Evolutionary conservation across 2,329 filamentous ascomycete genomes (phyloP).

Genomic region (Monosporascus sp.): DNA sequence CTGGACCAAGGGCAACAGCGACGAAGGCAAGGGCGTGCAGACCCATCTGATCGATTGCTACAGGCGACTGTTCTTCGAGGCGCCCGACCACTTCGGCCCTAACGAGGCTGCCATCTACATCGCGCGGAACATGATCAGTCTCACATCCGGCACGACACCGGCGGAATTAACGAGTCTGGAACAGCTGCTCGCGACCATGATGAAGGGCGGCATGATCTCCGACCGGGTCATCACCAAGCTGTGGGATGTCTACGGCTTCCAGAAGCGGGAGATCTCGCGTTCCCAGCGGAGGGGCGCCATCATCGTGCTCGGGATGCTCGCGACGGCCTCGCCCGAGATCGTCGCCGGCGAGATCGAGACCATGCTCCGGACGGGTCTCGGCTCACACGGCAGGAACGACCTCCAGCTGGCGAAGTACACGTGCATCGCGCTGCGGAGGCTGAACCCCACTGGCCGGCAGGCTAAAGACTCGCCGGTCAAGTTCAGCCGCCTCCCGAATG

Average conservation of each 20-base stretch:
- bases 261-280: constrained; percentile 86
- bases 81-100: constrained; percentile 77
- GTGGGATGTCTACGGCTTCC: constrained; percentile 96
- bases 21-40: constrained; percentile 97
- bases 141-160: constrained; percentile 91
- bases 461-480: constrained; percentile 65
- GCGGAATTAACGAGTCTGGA: constrained; percentile 94
- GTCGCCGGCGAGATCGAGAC: constrained; percentile 92
- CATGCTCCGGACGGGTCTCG: constrained; percentile 86
- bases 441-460: constrained; percentile 79
- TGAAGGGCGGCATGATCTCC: constrained; percentile 83
- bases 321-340: constrained; percentile 85
- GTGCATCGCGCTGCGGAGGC: constrained; percentile 84
- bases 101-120: constrained; percentile 95
- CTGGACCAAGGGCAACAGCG: constrained; percentile 99
- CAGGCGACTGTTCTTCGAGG: constrained; percentile 91
- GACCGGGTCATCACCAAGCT: constrained; percentile 85
- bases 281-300: constrained; percentile 89
- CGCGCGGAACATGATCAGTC: constrained; percentile 96
- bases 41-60: constrained; percentile 96
- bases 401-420: constrained; percentile 90
- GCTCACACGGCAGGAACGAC: constrained; percentile 72
- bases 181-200: constrained; percentile 94
- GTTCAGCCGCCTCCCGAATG: constrained; percentile 78
- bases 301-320: constrained; percentile 95